A percentile compares a stretch with the other conserved stretches of the same genome.
Evolutionary conservation across 257 asterid genomes (phyloP).

Genomic region (Nicotiana benthamiana): DNA sequence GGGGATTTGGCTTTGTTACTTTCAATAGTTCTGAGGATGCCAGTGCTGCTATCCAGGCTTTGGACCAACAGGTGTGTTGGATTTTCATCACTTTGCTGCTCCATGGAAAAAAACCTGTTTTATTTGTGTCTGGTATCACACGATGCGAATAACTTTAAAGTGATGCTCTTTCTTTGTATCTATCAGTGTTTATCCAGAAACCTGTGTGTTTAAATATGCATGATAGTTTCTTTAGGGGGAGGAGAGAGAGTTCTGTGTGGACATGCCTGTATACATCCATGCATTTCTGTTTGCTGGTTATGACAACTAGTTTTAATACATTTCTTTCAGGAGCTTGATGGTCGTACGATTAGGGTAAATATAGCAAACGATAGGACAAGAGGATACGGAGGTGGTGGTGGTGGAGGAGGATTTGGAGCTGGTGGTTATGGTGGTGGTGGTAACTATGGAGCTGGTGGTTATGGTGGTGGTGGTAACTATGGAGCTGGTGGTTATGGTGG

Average conservation of each 20-base stretch:
- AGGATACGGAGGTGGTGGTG: constrained; percentile 41
- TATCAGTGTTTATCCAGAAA: neutral
- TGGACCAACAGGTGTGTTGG: constrained; percentile 62
- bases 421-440: constrained; percentile 14
- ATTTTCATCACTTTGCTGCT: neutral
- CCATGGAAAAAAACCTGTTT: neutral
- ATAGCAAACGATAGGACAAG: constrained; percentile 61
- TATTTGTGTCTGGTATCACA: neutral
- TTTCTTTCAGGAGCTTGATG: constrained; percentile 60
- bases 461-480: constrained; percentile 2
- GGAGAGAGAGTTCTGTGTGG: neutral
- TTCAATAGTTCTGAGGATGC: constrained; percentile 57
- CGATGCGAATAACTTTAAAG: neutral
- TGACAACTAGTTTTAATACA: neutral
- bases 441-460: neutral
- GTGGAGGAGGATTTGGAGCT: constrained; percentile 17
- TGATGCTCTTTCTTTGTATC: neutral
- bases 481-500: neutral
- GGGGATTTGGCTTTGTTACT: constrained; percentile 89
- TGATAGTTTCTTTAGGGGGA: neutral
- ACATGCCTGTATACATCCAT: neutral
- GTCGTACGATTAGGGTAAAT: constrained; percentile 63
- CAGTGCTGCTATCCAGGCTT: constrained; percentile 80
- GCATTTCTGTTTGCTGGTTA: neutral
- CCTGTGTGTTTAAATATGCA: neutral